A percentile compares a stretch with the other conserved stretches of the same genome.
phyloP scores from a whole-genome alignment of 371 early-diverging fungal genomes.

The Mucor lusitanicus region DNA sequence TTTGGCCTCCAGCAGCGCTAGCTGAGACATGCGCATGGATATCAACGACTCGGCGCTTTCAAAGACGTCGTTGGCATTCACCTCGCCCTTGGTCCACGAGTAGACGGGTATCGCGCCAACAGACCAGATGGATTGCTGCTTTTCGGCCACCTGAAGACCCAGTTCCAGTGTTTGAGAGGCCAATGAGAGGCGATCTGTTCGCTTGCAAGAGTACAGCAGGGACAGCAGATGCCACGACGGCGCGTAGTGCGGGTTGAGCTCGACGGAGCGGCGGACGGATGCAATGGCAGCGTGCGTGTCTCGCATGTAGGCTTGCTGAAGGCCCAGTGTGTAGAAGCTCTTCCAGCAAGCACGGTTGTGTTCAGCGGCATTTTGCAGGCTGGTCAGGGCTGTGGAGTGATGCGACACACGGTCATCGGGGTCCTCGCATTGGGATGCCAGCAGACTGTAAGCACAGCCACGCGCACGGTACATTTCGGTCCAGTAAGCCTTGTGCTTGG shows the following conservation, averaged over 20 bases:
- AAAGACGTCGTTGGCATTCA: conserved; percentile 17
- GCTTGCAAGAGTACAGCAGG: conserved; percentile 65
- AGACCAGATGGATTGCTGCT: neutral
- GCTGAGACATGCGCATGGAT: conserved; percentile 25
- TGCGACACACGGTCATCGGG: conserved; percentile 62
- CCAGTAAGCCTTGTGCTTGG: neutral
- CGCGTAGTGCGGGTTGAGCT: conserved; percentile 59
- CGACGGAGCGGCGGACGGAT: conserved; percentile 61
- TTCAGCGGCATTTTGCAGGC: conserved; percentile 54
- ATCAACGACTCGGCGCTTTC: conserved; percentile 28
- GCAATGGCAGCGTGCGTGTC: conserved; percentile 68
- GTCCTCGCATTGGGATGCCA: conserved; percentile 61
- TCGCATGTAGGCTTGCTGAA: conserved; percentile 78
- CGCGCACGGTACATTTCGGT: conserved; percentile 50
- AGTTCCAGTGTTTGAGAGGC: conserved; percentile 74
- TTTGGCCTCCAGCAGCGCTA: conserved; percentile 20
- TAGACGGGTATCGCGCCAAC: conserved; percentile 12
- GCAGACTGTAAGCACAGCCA: conserved; percentile 62
- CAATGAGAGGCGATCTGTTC: conserved; percentile 25
- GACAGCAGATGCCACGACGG: conserved; percentile 88
- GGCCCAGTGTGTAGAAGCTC: conserved; percentile 69
- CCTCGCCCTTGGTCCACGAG: conserved; percentile 24
- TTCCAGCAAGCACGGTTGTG: conserved; percentile 49
- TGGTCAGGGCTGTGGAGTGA: conserved; percentile 61
- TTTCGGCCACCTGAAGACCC: conserved; percentile 42